Evolutionary conservation across 2,329 filamentous ascomycete species (phyloP), one percentile per base, ranked within the genome.

Genomic region (Diaporthe vexans): DNA sequence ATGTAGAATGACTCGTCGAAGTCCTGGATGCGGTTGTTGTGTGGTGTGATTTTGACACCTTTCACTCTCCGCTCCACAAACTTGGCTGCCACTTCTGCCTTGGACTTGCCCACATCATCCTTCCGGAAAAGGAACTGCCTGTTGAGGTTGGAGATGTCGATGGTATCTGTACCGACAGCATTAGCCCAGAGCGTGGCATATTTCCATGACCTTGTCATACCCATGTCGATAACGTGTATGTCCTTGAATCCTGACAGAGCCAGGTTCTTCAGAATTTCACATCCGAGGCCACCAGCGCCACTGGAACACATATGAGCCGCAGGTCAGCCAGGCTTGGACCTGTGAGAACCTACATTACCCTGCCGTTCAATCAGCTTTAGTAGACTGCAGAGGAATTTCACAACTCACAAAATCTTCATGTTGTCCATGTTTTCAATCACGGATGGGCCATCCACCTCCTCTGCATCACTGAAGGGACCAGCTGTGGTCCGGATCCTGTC

Each of bases 201-300:
- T 46, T 43, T 6, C 4, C 5, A 37, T 21, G 21, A 40, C 21
- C 40, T 78, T 21, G n/a, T 81, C 88, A 74, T 84, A 93, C 94
- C 94, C 97, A 99, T 99, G 85, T 99, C 97, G 79, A 99, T 98
- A 74, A 99, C 97, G 86, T 99, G 95, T 78, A 99, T 98, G 80
- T 98, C 91, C 83, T 94, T 97, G 87, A 99, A 99, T 37, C 95
- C 95, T 2, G 96, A 98, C 70, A 99, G 89, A 56, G 97, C 97
- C 46, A 99, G 89, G 80, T 99, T 95, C 87, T 99, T 99, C 70
- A 99, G 87, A 58, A 99, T 97, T 82, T 99, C 97, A 80, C 97
- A 99, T 77, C 97, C 97, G 75, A 99, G 85, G 15, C 97, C 97
- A 76, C 97, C 97, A 74, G 97, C 97, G 74, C 97, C 97, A 78